A percentile compares a stretch with the other conserved stretches of the same genome.
These are phyloP conservation scores for Cinnamomum chago DNA, from an alignment of 164 flowering plant species.

Conservation along the genomic window DNA sequence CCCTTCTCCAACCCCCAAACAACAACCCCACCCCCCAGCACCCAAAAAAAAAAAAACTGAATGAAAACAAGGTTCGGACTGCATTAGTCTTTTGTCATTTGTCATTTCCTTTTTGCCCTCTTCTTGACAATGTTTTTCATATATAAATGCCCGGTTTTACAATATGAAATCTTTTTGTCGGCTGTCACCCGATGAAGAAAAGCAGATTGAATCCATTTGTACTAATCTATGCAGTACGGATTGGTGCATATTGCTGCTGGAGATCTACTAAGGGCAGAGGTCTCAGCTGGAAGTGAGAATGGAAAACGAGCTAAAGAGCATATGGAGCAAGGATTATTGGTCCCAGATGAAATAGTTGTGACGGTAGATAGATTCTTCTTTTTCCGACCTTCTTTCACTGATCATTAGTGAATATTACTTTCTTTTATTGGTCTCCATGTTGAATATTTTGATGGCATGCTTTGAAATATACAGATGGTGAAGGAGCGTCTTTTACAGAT, in stretches of 20 bases:
- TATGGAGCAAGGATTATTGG: slow-evolving; percentile 90
- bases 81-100: neutral
- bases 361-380: slow-evolving; percentile 41
- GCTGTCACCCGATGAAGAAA: slow-evolving; percentile 19
- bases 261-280: slow-evolving; percentile 82
- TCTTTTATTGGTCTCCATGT: neutral
- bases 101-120: neutral
- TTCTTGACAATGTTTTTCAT: neutral
- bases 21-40: no score
- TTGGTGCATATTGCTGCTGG: slow-evolving; percentile 97
- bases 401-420: no score
- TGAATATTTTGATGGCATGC: neutral
- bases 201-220: slow-evolving; percentile 38
- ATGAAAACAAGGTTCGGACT: no score
- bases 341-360: slow-evolving; percentile 88
- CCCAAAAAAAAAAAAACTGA: no score
- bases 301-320: slow-evolving; percentile 80
- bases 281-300: slow-evolving; percentile 78
- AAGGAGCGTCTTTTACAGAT: slow-evolving; percentile 69
- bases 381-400: slow-evolving; percentile 6
- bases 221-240: slow-evolving; percentile 73
- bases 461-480: slow-evolving; percentile 67
- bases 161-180: slow-evolving; percentile 26
- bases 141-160: slow-evolving; percentile 9
- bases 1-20: no score